Evolutionary conservation across 306 rosid genomes (phyloP), one percentile per base, ranked within the genome.

Genomic region (Pyrus pyrifolia): DNA sequence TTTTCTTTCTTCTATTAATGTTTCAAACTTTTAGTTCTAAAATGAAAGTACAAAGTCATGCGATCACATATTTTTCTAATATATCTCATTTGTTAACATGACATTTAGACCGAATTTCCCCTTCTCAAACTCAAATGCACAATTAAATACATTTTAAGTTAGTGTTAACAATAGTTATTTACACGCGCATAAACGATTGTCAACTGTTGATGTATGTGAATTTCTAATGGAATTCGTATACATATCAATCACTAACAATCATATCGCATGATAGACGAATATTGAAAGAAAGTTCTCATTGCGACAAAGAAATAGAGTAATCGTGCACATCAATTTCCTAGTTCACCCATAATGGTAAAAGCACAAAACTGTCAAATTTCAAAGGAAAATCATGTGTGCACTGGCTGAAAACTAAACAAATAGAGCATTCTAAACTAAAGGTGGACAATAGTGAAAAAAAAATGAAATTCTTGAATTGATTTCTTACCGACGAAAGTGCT

Each of bases 401-500:
- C 29, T 58, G 8, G 30, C 25, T 22, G 12, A 22, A 58, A 22
- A 9, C 12, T 21, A 58, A n/a, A n/a, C 5, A n/a, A 22, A 60
- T 1, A 29, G 12, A 25, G 29, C 0, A 12, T 60, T 60, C 66
- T 29, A 30, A 29, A 29, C 12, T 7, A 30, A 66, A 18, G 33
- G 1, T 27, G 40, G 35, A 62, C 21, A 15, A 5, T 5, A 27
- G 29, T 27, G 33, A 49, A 14, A 15, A 25, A 25, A 25, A 4
- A 49, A 49, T 15, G 8, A 59, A 12, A 23, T 59, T 59, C 31
- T 59, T 18, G 60, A 22, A 11, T 8, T 38, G 46, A 9, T 33
- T 38, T 67, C 79, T 80, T 87, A 93, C 98, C 97, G 5, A 63
- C 18, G 74, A 81, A 83, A 1, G 90, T 65, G 30, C 75, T 75